Base-by-base conservation (phyloP, 2,329 filamentous ascomycete genomes). In the Lasiodiplodia citricola region DNA sequence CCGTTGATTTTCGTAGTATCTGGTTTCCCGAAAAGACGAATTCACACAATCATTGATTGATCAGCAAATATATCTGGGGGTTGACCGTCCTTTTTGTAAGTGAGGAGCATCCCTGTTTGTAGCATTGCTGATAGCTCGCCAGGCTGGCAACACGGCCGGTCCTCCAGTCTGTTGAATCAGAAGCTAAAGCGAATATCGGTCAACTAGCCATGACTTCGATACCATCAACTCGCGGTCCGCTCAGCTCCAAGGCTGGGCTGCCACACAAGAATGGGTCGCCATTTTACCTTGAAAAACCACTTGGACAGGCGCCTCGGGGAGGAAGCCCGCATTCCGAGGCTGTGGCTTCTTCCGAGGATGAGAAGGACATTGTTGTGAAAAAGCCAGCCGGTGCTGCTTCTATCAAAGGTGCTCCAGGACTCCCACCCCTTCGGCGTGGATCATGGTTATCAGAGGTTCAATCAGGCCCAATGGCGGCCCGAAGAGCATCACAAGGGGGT, bases 311-410 rank as follows among this genome's bases (percentile, higher is more conserved):
- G 2, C 60, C 67, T 51, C 67, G 67, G 6, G 67, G 67, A 38
- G 67, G 67, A 8, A 97, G 95, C 1, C 95, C 95, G 25, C 96
- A 98, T 77, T 97, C 94, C 3, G 95, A 98, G 78, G 95, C 93
- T 64, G 84, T 98, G 70, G 94, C 92, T 65, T 98, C 95, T 73
- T 97, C 94, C 14, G 96, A 98, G 79, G 96, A 98, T 79, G 96
- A 99, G 80, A 87, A 84, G 68, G 92, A 97, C 70, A 47, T 57
- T n/a, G 62, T 69, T 7, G 60, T 51, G 21, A 67, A 66, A 31
- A 67, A 70, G 41, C 38, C 65, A 28, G 31, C 41, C 2, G 28
- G 51, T 2, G 18, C 65, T 18, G 44, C 57, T 6, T 73, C 35
- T 68, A 74, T 63, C 74, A 78, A 64, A n/a, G 47, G 52, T 57